phyloP scores from a whole-genome alignment of 1,284 basidiomycete genomes.

The Blastosporella zonata region DNA sequence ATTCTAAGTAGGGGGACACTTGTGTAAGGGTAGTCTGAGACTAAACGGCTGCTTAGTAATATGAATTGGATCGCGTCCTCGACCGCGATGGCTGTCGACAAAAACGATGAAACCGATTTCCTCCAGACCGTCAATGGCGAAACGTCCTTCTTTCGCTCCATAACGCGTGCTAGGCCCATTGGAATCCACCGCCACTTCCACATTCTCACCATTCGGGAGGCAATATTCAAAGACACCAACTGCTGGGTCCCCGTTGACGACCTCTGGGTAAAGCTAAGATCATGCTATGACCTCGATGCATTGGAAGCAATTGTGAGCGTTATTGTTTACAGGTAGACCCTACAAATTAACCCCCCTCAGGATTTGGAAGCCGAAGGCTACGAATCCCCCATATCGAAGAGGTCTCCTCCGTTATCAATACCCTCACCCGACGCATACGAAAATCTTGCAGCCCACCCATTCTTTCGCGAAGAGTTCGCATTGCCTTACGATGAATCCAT shows the following conservation, averaged over 20 bases:
- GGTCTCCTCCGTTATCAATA: conserved; percentile 46
- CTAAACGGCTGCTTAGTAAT: too few relatives aligned
- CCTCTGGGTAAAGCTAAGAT: conserved; percentile 73
- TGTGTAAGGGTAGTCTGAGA: too few relatives aligned
- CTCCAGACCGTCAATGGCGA: conserved; percentile 75
- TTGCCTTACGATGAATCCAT: conserved; percentile 58
- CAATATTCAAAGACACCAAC: conserved; percentile 69
- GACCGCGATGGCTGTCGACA: conserved; percentile 19
- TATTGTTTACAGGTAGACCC: conserved; percentile 7
- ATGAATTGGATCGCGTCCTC: too few relatives aligned
- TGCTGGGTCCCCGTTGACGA: conserved; percentile 56
- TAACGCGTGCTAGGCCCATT: conserved; percentile 74
- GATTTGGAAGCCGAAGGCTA: conserved; percentile 64
- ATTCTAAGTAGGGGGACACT: too few relatives aligned
- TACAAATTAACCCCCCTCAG: conserved; percentile 22
- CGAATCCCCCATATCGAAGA: conserved; percentile 45
- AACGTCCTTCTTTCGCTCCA: conserved; percentile 74
- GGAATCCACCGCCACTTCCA: conserved; percentile 81
- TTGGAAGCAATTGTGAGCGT: conserved; percentile 70
- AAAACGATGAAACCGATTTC: conserved; percentile 30
- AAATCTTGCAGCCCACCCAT: conserved; percentile 64
- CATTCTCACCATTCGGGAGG: conserved; percentile 67
- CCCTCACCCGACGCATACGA: conserved; percentile 63
- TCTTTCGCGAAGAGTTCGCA: conserved; percentile 65
- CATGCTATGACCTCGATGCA: conserved; percentile 74